Evolutionary conservation across 345 rosid species (phyloP), one percentile per base, ranked within the genome.

Genomic region (Litchi chinensis): DNA sequence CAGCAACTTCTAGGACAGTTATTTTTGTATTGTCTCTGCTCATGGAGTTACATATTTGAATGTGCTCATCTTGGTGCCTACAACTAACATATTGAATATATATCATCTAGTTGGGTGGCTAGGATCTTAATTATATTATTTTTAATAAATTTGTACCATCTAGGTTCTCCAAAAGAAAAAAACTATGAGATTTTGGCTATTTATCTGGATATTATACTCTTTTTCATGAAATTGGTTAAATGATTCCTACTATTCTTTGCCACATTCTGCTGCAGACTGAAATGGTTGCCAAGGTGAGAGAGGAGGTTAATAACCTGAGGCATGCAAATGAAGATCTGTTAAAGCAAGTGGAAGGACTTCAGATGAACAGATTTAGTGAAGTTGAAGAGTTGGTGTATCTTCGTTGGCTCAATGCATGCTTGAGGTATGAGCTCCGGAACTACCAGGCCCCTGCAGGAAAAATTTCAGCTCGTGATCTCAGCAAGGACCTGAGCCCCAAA

Each of bases 261-360:
- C 66, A 77, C 28, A 18, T 86, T 37, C 39, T 76, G 56, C 71
- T 71, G 79, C 87, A 96, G 99, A 93, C 80, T 37, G 99, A 94
- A 70, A 89, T 88, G 89, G 93, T 88, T 79, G 97, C 92, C 62
- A 86, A 79, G 62, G 97, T 83, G 77, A 89, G 95, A 79, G 95
- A 91, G 75, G 98, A 96, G 78, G 95, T 90, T 77, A 93, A 82
- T 82, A 89, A 82, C 70, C 81, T 94, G 73, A 90, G 86, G 89
- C 99, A 92, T 82, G 82, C 88, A 52, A 92, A 95, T 75, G 98
- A 94, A 73, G 98, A 96, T 82, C 85, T 96, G 81, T 59, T 83
- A 83, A 96, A 94, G 88, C 99, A 96, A 91, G 98, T 94, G 70
- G 98, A 96, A 92, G 98, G 98, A 48, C 98, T 96, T 84, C 99